phyloP scores from a whole-genome alignment of 441 rosid species.

The Erysimum pusillum region DNA sequence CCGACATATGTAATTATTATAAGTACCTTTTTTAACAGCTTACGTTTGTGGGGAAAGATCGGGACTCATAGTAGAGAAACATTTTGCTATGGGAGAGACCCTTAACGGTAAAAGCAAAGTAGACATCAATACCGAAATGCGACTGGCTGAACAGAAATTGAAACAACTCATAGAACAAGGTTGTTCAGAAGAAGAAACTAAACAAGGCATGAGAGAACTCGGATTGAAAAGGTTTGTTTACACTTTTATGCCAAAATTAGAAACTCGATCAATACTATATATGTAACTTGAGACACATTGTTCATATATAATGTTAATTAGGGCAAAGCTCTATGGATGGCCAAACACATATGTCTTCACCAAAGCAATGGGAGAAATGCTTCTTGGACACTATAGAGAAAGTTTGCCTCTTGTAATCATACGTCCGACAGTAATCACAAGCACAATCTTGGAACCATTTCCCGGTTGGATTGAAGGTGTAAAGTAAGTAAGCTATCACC shows the following conservation, averaged over 20 bases:
- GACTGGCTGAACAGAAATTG: conserved; percentile 53
- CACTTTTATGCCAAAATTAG: not conserved
- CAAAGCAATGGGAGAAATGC: conserved; percentile 67
- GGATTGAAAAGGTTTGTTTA: conserved; percentile 24
- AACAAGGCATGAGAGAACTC: conserved; percentile 28
- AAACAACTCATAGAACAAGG: conserved; percentile 56
- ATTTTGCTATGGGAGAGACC: conserved; percentile 61
- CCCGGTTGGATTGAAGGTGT: conserved; percentile 68
- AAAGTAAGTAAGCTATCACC: conserved; percentile 47
- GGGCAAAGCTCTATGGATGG: conserved; percentile 64
- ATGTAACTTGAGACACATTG: not conserved
- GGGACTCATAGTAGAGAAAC: conserved; percentile 62
- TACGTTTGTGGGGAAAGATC: conserved; percentile 76
- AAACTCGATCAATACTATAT: too few species aligned
- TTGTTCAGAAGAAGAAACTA: conserved; percentile 46
- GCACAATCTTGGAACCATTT: conserved; percentile 62
- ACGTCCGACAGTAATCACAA: conserved; percentile 59
- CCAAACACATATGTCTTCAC: conserved; percentile 68
- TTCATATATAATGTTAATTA: conserved; percentile 31
- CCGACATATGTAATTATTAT: not conserved
- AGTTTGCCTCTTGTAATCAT: conserved; percentile 49
- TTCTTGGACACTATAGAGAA: conserved; percentile 48
- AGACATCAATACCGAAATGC: conserved; percentile 63
- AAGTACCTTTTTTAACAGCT: conserved; percentile 45
- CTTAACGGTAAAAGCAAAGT: conserved; percentile 64